Percentiles rank a stretch among this genome's conserved stretches.
These are phyloP conservation scores for Malus domestica DNA, from an alignment of 306 rosid genomes.

Conservation along the genomic window DNA sequence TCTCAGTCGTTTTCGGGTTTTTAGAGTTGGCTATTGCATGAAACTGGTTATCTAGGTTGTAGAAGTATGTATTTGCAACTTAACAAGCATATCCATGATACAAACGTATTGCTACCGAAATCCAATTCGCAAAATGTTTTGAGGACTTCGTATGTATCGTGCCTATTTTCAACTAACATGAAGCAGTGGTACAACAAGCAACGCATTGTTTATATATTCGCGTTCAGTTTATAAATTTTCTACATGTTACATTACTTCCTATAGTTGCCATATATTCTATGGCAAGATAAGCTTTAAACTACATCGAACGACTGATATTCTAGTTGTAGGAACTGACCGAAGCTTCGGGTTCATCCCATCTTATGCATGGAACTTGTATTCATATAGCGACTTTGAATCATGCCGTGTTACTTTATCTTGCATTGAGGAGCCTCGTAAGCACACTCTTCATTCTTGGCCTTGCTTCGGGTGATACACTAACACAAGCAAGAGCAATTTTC, in stretches of 20 bases:
- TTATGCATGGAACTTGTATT: not conserved
- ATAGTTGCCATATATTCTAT: not conserved
- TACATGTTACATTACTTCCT: not conserved
- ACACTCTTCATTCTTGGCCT: slow-evolving; percentile 91
- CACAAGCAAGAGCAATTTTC: slow-evolving; percentile 61
- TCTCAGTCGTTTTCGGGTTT: not conserved
- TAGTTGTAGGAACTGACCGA: not conserved
- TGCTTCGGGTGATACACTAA: slow-evolving; percentile 46
- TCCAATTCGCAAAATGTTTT: not conserved
- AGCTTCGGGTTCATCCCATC: not conserved
- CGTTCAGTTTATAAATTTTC: not conserved
- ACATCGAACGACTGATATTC: not conserved
- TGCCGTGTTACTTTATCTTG: slow-evolving; percentile 31
- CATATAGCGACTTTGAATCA: not conserved
- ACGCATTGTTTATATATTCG: not conserved
- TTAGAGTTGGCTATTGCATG: not conserved
- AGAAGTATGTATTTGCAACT: not conserved
- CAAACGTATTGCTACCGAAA: not conserved
- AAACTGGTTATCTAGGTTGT: not conserved
- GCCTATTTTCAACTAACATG: not conserved
- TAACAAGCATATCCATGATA: not conserved
- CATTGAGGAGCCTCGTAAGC: slow-evolving; percentile 64
- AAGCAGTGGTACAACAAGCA: not conserved
- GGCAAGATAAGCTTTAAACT: not conserved
- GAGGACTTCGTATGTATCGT: not conserved